Conservation (phyloP, 768 basidiomycete species). For the Russula brevipes region DNA sequence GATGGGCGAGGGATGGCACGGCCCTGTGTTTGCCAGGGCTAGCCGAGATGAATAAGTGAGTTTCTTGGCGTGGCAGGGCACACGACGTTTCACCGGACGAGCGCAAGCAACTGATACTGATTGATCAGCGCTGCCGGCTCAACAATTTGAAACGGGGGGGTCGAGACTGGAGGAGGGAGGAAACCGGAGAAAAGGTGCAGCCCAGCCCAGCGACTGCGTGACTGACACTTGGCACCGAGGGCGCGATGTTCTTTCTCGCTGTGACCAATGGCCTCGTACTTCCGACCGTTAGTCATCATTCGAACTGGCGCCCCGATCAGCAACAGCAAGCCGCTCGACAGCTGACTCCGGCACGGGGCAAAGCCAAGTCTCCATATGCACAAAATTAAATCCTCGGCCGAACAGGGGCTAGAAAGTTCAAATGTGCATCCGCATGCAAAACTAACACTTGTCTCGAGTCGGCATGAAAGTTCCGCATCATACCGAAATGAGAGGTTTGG, state of each 20-base stretch:
- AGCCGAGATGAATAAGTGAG: not conserved
- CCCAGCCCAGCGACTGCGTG: conserved; percentile 5
- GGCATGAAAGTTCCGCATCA: not conserved
- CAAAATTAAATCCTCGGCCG: conserved; percentile 7
- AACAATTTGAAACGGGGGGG: conserved; percentile 5
- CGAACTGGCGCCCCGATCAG: conserved; percentile 1
- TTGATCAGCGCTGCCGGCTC: conserved; percentile 9
- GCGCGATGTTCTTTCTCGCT: not conserved
- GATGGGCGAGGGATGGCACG: not conserved
- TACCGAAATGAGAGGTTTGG: not conserved
- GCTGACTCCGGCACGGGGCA: conserved; percentile 8
- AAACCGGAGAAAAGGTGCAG: not conserved
- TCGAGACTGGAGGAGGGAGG: conserved; percentile 8
- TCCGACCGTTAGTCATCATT: conserved; percentile 6
- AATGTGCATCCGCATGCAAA: not conserved
- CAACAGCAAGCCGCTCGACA: not conserved
- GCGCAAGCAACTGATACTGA: not conserved
- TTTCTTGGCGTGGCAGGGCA: not conserved
- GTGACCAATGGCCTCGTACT: not conserved
- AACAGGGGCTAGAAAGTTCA: conserved; percentile 15
- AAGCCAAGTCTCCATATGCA: not conserved
- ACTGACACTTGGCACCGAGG: no score
- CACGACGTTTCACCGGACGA: no score
- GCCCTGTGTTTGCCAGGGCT: not conserved
- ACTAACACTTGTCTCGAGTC: not conserved